Base-by-base conservation (phyloP, 208 protist species). In the Porcisia hertigi region DNA sequence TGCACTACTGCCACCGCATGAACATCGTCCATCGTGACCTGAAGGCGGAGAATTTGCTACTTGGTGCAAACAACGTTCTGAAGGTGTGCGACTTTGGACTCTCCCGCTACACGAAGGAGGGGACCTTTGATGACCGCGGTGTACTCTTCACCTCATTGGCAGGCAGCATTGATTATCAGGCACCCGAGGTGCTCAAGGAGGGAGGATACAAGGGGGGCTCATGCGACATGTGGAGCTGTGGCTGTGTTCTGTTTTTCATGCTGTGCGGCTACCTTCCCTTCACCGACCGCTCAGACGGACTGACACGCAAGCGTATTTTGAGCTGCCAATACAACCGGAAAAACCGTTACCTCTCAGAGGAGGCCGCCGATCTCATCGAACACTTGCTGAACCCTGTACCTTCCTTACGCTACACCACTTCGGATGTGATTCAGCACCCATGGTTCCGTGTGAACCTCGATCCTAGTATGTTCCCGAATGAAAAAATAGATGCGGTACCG, bases 161-260 rank as follows among this genome's bases (percentile, higher is more conserved):
- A 1, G 94, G 94, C 45, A 96, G 90, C 64, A 94, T 96, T 34
- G 92, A 98, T 75, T 98, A 97, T 79, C 92, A 96, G 79, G 94
- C 94, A 18, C 94, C 94, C 8, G 92, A 98, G 80, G 87, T 98
- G 63, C 84, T 98, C 53, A 88, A 89, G 78, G 91, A 95, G 76
- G 77, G 88, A 18, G 95, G 95, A 23, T 99, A 99, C 80, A 90
- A 98, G 60, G 98, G 98, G 23, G 90, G 86, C 69, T 79, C 92
- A 74, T 97, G 98, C 57, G 98, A 99, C 83, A 94, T 99, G 84
- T 99, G 98, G 98, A 98, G 94, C 76, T 98, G 98, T 63, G 98
- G 98, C 39, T 97, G 98, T 23, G 98, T 99, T 71, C 86, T 99
- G 1, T 99, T 98, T 85, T 99, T 99, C 53, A 97, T 99, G 88